phyloP scores from a whole-genome alignment of 2,329 filamentous ascomycete species.

The Botrytis hyacinthi region DNA sequence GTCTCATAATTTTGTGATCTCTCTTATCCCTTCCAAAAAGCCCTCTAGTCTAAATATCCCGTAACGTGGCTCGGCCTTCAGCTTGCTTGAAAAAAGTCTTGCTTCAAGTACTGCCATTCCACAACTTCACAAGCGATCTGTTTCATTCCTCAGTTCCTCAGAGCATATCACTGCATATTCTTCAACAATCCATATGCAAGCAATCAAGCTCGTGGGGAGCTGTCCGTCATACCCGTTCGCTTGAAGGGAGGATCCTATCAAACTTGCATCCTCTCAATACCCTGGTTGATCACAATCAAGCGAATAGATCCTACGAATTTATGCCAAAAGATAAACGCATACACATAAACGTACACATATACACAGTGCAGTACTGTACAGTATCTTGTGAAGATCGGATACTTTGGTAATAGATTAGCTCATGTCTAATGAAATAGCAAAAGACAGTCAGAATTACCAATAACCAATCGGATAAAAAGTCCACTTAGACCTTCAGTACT shows the following conservation, averaged over 20 bases:
- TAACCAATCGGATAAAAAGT: not conserved
- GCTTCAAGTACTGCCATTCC: not conserved
- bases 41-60: not conserved
- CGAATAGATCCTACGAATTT: not conserved
- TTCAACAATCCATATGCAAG: conserved; percentile 17
- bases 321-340: not conserved
- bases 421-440: not conserved
- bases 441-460: not conserved
- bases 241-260: conserved; percentile 13
- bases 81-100: conserved; percentile 5
- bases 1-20: not conserved
- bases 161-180: conserved; percentile 17
- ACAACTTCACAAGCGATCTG: not conserved
- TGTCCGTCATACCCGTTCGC: conserved; percentile 22
- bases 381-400: not conserved
- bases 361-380: not conserved
- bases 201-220: conserved; percentile 20
- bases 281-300: conserved; percentile 11
- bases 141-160: not conserved
- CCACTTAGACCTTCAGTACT: not conserved
- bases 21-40: not conserved
- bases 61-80: conserved; percentile 7
- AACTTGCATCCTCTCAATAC: not conserved
- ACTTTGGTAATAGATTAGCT: not conserved
- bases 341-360: not conserved